Evolutionary conservation across 2,329 filamentous ascomycete species (phyloP).

Genomic region (Ceratocystis alfenasii): DNA sequence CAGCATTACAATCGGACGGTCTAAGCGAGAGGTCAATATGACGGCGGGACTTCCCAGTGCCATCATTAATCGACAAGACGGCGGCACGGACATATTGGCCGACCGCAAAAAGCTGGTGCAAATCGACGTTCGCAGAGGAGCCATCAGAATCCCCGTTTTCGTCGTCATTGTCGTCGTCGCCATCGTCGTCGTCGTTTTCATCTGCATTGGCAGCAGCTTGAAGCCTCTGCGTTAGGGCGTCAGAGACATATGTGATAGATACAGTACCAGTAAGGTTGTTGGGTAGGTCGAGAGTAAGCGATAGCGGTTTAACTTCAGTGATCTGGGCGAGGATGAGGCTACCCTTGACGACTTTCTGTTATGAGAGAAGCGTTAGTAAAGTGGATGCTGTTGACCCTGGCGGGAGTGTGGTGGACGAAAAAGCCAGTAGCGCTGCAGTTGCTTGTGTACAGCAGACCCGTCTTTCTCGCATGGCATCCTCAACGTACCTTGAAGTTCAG

Average conservation of each 20-base stretch:
- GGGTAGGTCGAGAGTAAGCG: constrained; percentile 70
- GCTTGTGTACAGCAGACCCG: not conserved
- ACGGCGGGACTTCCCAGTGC: constrained; percentile 53
- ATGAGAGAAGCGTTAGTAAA: not conserved
- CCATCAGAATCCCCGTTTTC: constrained; percentile 43
- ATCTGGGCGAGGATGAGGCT: constrained; percentile 82
- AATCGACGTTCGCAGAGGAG: constrained; percentile 39
- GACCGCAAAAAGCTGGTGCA: constrained; percentile 61
- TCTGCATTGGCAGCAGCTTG: constrained; percentile 49
- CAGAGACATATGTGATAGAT: constrained; percentile 82
- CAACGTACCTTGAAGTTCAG: constrained; percentile 70
- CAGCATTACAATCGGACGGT: constrained; percentile 65
- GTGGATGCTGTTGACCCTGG: not conserved
- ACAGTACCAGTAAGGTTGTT: constrained; percentile 90
- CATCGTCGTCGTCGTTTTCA: constrained; percentile 42
- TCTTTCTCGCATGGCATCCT: not conserved
- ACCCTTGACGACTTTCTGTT: constrained; percentile 67
- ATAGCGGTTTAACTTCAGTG: constrained; percentile 63
- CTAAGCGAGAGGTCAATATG: constrained; percentile 80
- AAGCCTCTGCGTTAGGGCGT: constrained; percentile 62
- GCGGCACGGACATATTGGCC: constrained; percentile 83
- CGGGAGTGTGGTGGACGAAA: not conserved
- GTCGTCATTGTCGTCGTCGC: constrained; percentile 43
- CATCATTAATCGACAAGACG: constrained; percentile 59
- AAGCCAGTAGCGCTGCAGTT: not conserved